These are phyloP conservation scores for Vigna radiata DNA, from an alignment of 306 rosid species.

Conservation along the genomic window DNA sequence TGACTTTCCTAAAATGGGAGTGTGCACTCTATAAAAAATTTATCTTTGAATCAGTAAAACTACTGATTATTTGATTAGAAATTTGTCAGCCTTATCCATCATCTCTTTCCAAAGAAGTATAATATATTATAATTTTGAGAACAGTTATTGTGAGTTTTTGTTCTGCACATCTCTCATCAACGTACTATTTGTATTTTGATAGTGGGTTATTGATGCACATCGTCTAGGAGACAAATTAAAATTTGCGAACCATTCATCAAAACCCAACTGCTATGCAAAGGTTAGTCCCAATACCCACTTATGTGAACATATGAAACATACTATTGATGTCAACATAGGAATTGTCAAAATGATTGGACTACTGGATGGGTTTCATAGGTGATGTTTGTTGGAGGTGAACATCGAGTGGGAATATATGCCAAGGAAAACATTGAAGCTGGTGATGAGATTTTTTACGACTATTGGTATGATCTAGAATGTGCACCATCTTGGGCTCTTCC, in stretches of 20 bases:
- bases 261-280: background rate
- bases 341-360: background rate
- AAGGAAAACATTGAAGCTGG: background rate
- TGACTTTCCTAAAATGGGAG: too few relatives aligned
- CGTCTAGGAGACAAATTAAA: background rate
- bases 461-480: background rate
- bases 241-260: slow-evolving; percentile 3
- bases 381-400: background rate
- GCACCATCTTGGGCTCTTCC: background rate
- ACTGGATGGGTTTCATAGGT: background rate
- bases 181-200: background rate
- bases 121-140: too few relatives aligned
- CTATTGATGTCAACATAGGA: background rate
- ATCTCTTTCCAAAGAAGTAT: too few relatives aligned
- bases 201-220: background rate
- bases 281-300: background rate
- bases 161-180: background rate
- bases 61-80: too few relatives aligned
- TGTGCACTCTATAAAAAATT: too few relatives aligned
- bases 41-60: too few relatives aligned
- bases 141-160: background rate
- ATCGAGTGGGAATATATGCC: background rate
- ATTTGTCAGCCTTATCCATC: too few relatives aligned
- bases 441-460: background rate
- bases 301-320: background rate